A percentile compares a stretch with the other conserved stretches of the same genome.
Conservation (phyloP, 768 basidiomycete genomes). For the Panus rudis region DNA sequence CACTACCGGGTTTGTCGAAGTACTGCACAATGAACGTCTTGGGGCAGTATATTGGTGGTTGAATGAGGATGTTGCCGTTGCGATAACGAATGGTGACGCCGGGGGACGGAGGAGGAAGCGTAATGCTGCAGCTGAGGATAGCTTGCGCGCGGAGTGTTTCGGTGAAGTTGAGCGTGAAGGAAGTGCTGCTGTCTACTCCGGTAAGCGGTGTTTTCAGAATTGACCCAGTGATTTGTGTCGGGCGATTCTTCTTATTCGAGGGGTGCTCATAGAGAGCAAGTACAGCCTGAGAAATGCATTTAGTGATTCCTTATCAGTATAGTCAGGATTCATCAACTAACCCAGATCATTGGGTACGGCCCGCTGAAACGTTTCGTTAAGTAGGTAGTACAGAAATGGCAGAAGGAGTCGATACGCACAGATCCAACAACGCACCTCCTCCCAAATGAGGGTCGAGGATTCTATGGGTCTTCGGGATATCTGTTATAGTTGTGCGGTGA, state of each 20-base stretch:
- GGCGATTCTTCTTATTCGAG: constrained; percentile 51
- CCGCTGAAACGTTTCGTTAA: constrained; percentile 37
- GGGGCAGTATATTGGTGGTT: constrained; percentile 61
- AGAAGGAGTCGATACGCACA: constrained; percentile 39
- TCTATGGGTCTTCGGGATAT: constrained; percentile 60
- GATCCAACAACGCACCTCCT: constrained; percentile 78
- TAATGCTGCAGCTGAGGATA: constrained; percentile 64
- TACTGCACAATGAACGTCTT: constrained; percentile 60
- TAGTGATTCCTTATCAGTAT: no score
- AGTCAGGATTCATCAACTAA: constrained; percentile 21
- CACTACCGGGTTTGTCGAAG: constrained; percentile 39
- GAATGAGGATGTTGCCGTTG: constrained; percentile 59
- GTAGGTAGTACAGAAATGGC: background rate
- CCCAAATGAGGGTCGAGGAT: constrained; percentile 76
- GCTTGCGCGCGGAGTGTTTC: constrained; percentile 65
- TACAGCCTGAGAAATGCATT: constrained; percentile 47
- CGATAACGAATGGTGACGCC: constrained; percentile 71
- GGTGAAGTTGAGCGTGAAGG: constrained; percentile 66
- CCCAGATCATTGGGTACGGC: constrained; percentile 80
- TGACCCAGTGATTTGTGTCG: constrained; percentile 53
- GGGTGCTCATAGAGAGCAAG: constrained; percentile 75
- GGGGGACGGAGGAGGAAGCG: constrained; percentile 35
- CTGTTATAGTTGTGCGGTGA: constrained; percentile 25
- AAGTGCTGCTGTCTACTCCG: constrained; percentile 71
- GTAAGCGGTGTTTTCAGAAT: constrained; percentile 77